Base-by-base conservation (phyloP, 345 rosid species). In the Trapa bicornis region DNA sequence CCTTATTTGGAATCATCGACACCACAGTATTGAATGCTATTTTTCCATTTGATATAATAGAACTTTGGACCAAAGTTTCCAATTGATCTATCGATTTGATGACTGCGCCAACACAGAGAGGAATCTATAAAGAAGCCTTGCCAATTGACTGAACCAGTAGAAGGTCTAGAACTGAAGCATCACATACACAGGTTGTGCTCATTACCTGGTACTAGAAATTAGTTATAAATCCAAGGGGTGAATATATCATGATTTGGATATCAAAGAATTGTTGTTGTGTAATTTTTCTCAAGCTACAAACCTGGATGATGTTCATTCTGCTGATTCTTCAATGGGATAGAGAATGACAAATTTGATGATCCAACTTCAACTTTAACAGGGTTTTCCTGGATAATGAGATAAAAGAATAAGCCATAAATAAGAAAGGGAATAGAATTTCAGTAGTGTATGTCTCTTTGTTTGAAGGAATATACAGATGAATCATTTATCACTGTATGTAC, bases 221-320 rank as follows among this genome's bases (percentile, higher is more conserved):
- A 54, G 60, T 58, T 35, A 58, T 1, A 58, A 12, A 1, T 50
- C 56, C 5, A 8, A 5, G 11, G 22, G 8, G 43, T 41, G 2
- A 63, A 63, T 22, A 63, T 38, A 63, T 37, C 62, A 61, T 6
- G 60, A 42, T 43, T 58, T 45, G 52, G 5, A 5, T 2, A 32
- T 32, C 54, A 5, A 35, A 12, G 10, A 32, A 13, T 11, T 60
- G 33, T 73, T 41, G 43, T 3, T 41, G 7, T 41, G 43, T 41
- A 8, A 4, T 8, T 41, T 41, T 66, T 57, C 45, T 37, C 33
- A 62, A 48, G 42, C 37, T 47, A 81, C 83, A 68, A 80, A 88
- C 94, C 94, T 84, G 91, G 73, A 77, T 64, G 75, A 5, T 79
- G 71, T 58, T 70, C 79, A 76, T 69, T 73, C 11, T 61, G 75